phyloP scores from a whole-genome alignment of 1,139 yeast species.

The Scheffersomyces cryptocercus region DNA sequence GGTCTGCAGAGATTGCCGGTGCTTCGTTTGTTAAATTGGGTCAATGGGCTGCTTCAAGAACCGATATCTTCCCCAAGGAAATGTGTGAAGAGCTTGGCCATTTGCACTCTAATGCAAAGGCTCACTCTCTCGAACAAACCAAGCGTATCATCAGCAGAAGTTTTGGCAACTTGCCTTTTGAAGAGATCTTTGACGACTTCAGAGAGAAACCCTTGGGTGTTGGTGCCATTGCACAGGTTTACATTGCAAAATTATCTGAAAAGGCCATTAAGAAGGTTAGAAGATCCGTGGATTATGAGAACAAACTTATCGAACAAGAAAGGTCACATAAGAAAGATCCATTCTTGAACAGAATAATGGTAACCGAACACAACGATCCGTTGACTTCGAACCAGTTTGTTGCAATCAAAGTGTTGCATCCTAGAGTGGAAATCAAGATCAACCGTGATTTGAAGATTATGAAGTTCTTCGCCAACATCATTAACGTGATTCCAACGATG shows the following conservation, averaged over 20 bases:
- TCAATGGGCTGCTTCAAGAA: conserved; percentile 99
- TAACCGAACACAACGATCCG: conserved; percentile 38
- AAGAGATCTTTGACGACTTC: conserved; percentile 82
- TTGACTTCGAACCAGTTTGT: conserved; percentile 57
- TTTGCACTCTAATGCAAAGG: conserved; percentile 79
- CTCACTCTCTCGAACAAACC: conserved; percentile 69
- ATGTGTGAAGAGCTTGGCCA: conserved; percentile 76
- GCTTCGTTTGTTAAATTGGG: conserved; percentile 95
- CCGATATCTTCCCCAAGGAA: conserved; percentile 83
- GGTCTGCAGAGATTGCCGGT: conserved; percentile 82
- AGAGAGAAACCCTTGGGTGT: conserved; percentile 80
- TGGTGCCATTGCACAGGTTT: conserved; percentile 97
- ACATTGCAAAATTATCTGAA: conserved; percentile 65
- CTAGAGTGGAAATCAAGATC: conserved; percentile 71
- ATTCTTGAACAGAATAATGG: conserved; percentile 36
- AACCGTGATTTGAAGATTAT: conserved; percentile 82
- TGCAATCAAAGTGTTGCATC: conserved; percentile 92
- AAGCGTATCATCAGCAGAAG: conserved; percentile 58
- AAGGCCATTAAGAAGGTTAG: conserved; percentile 38
- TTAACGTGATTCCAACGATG: conserved; percentile 85
- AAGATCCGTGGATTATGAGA: conserved; percentile 26
- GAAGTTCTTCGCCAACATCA: conserved; percentile 70
- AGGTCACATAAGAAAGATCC: conserved; percentile 15
- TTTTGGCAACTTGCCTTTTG: conserved; percentile 61
- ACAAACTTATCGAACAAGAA: conserved; percentile 13